Base-by-base conservation (phyloP, 768 basidiomycete genomes). In the Filobasidium floriforme region DNA sequence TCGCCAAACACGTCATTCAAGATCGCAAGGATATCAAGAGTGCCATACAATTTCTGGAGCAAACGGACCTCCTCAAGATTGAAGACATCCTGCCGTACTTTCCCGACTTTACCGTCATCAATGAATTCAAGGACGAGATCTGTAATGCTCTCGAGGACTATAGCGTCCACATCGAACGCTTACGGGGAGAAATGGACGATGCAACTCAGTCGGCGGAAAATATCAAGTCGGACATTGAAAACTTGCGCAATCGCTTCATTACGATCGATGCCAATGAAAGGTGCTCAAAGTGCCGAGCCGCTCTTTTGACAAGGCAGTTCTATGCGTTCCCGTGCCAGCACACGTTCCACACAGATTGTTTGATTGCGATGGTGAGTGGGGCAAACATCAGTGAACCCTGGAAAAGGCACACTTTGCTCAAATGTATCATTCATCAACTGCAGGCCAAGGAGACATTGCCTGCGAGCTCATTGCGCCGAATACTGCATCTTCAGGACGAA, bases 41-140 rank as follows among this genome's bases (percentile, higher is more conserved):
- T 62, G 96, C 96, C 22, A 98, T 98, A 91, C 86, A 85, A 24
- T 97, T 99, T 82, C 82, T 98, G 72, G 92, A 98, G 76, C 88
- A 90, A 69, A 94, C 96, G 0, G 87, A 90, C 71, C 80, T 98
- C 41, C 85, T 99, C 75, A 97, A 97, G 80, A 94, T 99, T 70
- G 96, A 99, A 76, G 96, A 99, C 75, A 96, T 99, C 68, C 81
- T 99, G 19, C 96, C 96, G 6, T 99, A 98, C 86, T 98, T 99
- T 86, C 94, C 96, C 1, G 94, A 98, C 80, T 99, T 99, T 75
- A 92, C 94, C 14, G 90, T 97, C 66, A 97, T 99, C 70, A 96
- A 98, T 76, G 96, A 98, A 76, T 98, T 99, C 84, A 99, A 99
- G 78, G 90, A 94, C 72, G 94, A 98, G 80, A 98, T 98, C 70